A percentile compares a stretch with the other conserved stretches of the same genome.
Conservation (phyloP, 164 flowering plant species). For the Kalanchoe fedtschenkoi region DNA sequence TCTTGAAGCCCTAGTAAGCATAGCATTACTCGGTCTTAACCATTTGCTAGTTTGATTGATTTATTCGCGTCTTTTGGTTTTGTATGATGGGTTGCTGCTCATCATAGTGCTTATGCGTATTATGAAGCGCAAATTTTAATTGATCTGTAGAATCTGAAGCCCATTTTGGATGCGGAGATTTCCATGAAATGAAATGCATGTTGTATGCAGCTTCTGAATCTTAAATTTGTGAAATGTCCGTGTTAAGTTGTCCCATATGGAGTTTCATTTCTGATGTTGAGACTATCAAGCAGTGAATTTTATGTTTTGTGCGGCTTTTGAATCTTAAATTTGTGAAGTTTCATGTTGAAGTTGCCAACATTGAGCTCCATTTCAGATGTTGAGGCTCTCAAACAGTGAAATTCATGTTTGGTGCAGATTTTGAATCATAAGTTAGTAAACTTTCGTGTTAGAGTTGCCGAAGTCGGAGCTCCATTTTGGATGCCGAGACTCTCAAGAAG, state of each 20-base stretch:
- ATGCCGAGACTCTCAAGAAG: neutral
- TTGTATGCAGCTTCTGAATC: too few species aligned
- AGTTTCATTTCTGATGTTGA: neutral
- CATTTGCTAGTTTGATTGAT: neutral
- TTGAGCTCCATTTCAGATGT: too few species aligned
- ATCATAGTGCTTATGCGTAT: neutral
- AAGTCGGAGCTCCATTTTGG: neutral
- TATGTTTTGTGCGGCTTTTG: neutral
- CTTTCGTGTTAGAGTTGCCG: neutral
- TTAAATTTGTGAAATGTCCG: too few species aligned
- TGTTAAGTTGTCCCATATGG: neutral
- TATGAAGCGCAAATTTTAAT: neutral
- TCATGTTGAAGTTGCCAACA: too few species aligned
- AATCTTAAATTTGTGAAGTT: neutral
- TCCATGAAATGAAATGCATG: too few species aligned
- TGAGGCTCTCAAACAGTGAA: too few species aligned
- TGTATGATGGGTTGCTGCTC: neutral
- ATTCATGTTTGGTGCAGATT: too few species aligned
- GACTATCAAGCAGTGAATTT: neutral
- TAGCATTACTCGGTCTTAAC: neutral
- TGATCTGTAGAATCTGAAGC: neutral
- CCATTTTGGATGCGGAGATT: too few species aligned
- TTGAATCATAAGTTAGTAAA: too few species aligned
- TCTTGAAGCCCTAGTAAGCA: constrained; percentile 61
- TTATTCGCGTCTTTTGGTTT: neutral